Evolutionary conservation across 257 asterid species (phyloP), one percentile per base, ranked within the genome.

Genomic region (Solanum okadae): DNA sequence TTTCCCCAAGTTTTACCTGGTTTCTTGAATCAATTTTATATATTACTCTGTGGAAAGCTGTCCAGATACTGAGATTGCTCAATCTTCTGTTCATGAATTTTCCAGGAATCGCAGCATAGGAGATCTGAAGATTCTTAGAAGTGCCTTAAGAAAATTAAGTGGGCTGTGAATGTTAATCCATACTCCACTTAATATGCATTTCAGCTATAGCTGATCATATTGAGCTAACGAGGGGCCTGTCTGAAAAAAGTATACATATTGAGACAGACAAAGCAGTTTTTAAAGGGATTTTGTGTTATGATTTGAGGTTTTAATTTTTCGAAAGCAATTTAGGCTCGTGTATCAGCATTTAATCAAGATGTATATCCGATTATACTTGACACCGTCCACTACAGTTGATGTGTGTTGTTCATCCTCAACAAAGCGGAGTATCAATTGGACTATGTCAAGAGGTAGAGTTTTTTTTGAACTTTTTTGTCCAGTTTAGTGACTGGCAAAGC

Each of bases 71-170:
- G 70, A 49, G 29, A 29, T 5, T 82, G 44, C 18, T 82, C 42
- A 20, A 46, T 31, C 16, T 49, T 82, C 22, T 46, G n/a, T 44
- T 44, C 67, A 27, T 79, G 85, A 78, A 44, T 49, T 49, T 82
- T 31, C 31, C 98, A 95, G 98, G 98, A 83, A 93, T 95, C 87
- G 96, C 98, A 87, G 93, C 98, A 68, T 93, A 95, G 96, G 92
- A 86, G 75, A 82, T 88, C 87, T 46, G 93, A 89, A 89, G 94
- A 92, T 90, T 93, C 93, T 91, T 92, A 89, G 93, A 92, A 86
- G 92, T 91, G 90, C 88, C 87, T 87, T 91, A 68, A 89, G 91
- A 82, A 27, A 49, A 82, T 82, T 92, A 90, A 88, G 81, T 90
- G 94, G 89, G 85, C 90, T 33, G 84, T 89, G 91, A 91, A 92